These are phyloP conservation scores for Halophytophthora polymorphica DNA, from an alignment of 352 stramenopile species.

Conservation along the genomic window DNA sequence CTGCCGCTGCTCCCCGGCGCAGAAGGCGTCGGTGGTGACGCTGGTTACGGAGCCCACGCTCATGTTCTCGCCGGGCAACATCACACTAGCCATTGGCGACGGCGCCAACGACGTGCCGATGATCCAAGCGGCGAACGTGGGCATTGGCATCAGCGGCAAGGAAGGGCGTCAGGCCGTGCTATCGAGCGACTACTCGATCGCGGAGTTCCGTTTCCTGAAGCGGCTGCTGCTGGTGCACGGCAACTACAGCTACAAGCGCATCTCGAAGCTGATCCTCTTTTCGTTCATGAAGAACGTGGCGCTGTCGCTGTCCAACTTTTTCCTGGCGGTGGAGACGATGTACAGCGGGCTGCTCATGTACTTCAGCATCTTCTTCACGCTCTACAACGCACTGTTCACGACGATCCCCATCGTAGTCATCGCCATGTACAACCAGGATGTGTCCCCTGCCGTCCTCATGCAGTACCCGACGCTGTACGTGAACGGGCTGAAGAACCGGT, in stretches of 20 bases:
- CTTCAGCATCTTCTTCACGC: slow-evolving; percentile 87
- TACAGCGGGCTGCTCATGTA: slow-evolving; percentile 89
- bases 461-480: slow-evolving; percentile 88
- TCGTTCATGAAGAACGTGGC: slow-evolving; percentile 90
- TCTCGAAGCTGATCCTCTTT: slow-evolving; percentile 87
- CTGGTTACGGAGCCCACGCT: slow-evolving; percentile 85
- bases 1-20: slow-evolving; percentile 77
- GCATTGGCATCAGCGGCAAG: slow-evolving; percentile 84
- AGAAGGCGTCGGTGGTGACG: slow-evolving; percentile 86
- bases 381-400: slow-evolving; percentile 89
- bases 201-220: slow-evolving; percentile 83
- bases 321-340: slow-evolving; percentile 77
- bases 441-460: slow-evolving; percentile 86
- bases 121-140: slow-evolving; percentile 86
- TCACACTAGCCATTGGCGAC: slow-evolving; percentile 83
- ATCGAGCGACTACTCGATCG: slow-evolving; percentile 82
- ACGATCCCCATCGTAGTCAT: slow-evolving; percentile 89
- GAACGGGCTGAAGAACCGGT: slow-evolving; percentile 85
- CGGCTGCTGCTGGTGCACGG: slow-evolving; percentile 79
- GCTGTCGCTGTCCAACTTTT: slow-evolving; percentile 84
- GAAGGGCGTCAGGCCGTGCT: slow-evolving; percentile 83
- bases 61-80: slow-evolving; percentile 87
- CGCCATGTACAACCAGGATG: slow-evolving; percentile 90
- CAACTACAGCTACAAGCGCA: slow-evolving; percentile 91
- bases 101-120: slow-evolving; percentile 87